phyloP scores from a whole-genome alignment of 2,329 filamentous ascomycete genomes.

The Penicillium sumatraense region DNA sequence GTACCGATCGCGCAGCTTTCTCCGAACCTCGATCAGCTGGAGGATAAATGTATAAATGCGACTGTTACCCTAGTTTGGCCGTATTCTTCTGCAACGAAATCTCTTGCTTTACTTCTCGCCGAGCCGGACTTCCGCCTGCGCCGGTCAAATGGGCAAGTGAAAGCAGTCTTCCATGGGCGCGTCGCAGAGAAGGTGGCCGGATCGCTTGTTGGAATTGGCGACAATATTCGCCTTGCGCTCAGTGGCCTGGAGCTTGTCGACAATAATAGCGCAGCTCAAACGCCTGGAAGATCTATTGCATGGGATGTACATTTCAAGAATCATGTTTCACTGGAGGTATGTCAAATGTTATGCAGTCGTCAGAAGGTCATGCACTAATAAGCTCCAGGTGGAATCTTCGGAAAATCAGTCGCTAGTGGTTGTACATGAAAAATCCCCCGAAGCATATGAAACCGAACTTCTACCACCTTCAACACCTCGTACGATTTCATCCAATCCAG shows the following conservation, averaged over 20 bases:
- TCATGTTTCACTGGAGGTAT: constrained; percentile 43
- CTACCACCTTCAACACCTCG: constrained; percentile 30
- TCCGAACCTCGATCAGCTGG: constrained; percentile 35
- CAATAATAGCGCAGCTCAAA: constrained; percentile 55
- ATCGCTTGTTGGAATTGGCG: constrained; percentile 74
- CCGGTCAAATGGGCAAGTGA: constrained; percentile 76
- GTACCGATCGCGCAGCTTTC: constrained; percentile 49
- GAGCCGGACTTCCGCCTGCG: constrained; percentile 84
- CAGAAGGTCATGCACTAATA: constrained; percentile 3
- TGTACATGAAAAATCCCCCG: constrained; percentile 53
- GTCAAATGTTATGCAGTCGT: neutral
- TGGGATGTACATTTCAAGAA: constrained; percentile 60
- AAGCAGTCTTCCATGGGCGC: constrained; percentile 72
- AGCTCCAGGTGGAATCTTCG: constrained; percentile 32
- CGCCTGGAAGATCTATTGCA: constrained; percentile 61
- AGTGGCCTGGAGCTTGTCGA: constrained; percentile 69
- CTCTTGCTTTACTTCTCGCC: constrained; percentile 78
- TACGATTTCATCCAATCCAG: constrained; percentile 19
- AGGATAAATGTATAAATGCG: constrained; percentile 60
- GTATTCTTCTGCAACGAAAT: constrained; percentile 76
- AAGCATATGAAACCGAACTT: constrained; percentile 27
- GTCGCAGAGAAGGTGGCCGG: constrained; percentile 72
- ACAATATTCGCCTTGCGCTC: constrained; percentile 72
- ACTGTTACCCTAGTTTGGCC: constrained; percentile 89
- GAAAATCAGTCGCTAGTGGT: constrained; percentile 46